Evolutionary conservation across 257 asterid species (phyloP).

Genomic region (Forsythia viridissima): DNA sequence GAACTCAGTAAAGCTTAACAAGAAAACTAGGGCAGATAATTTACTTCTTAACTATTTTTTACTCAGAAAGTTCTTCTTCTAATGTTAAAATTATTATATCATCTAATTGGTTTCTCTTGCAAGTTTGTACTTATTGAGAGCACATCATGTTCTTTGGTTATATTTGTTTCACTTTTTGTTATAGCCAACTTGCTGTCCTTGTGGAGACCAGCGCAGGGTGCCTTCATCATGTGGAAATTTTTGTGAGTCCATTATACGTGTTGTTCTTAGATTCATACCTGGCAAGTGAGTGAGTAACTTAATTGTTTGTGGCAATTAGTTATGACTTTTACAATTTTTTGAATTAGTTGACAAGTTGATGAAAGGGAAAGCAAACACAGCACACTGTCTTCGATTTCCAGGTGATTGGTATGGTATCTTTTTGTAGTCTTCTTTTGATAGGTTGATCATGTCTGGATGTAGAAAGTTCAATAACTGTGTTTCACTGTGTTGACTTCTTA

Average conservation of each 20-base stretch:
- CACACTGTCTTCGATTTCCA: conserved; percentile 92
- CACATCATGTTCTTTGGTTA: background rate
- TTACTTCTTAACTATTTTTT: background rate
- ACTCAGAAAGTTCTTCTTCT: background rate
- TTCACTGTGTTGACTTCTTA: background rate
- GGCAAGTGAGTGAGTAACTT: conserved; percentile 1
- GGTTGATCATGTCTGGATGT: conserved; percentile 9
- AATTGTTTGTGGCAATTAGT: background rate
- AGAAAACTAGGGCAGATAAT: background rate
- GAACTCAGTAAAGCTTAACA: background rate
- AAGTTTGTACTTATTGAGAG: background rate
- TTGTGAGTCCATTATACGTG: conserved; percentile 52
- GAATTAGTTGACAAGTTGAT: conserved; percentile 85
- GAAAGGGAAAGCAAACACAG: conserved; percentile 97
- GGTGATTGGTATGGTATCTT: conserved; percentile 75
- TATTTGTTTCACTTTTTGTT: conserved; percentile 24
- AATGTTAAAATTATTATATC: background rate
- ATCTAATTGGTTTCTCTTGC: background rate
- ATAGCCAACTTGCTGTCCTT: conserved; percentile 96
- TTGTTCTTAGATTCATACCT: conserved; percentile 4
- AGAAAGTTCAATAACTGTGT: background rate
- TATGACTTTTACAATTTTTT: conserved; percentile 22
- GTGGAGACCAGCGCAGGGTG: conserved; percentile 96
- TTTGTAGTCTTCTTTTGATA: conserved; percentile 21
- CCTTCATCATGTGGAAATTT: conserved; percentile 98